Conservation (phyloP, 495 filamentous ascomycete genomes). For the Cercophora samala region DNA sequence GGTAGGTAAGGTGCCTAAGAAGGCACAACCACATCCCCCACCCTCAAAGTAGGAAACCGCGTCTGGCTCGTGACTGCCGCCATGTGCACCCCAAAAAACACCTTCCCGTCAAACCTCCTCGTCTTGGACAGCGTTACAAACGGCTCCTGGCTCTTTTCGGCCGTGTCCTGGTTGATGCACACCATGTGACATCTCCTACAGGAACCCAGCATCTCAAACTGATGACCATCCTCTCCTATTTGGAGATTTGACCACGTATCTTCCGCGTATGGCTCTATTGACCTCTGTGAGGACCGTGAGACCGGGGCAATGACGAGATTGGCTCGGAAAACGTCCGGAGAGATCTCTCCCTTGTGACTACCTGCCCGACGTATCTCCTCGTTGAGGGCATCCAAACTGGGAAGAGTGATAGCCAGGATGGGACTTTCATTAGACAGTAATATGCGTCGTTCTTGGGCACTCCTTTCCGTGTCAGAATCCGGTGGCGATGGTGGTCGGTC, state of each 20-base stretch:
- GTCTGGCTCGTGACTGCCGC: conserved; percentile 26
- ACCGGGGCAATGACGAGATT: conserved; percentile 66
- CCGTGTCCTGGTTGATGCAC: conserved; percentile 83
- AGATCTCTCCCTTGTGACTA: conserved; percentile 55
- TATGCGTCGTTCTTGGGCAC: conserved; percentile 51
- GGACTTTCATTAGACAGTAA: conserved; percentile 88
- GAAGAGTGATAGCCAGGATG: conserved; percentile 76
- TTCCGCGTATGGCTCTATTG: conserved; percentile 44
- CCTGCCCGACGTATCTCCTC: conserved; percentile 58
- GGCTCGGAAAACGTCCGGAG: conserved; percentile 69
- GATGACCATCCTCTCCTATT: conserved; percentile 46
- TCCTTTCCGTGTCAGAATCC: conserved; percentile 46
- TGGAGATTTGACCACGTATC: conserved; percentile 53
- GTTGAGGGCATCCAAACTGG: conserved; percentile 77
- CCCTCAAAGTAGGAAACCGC: conserved; percentile 52
- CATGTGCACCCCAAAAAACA: conserved; percentile 80
- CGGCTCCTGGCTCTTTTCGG: conserved; percentile 73
- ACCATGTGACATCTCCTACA: conserved; percentile 95
- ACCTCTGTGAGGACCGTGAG: neutral
- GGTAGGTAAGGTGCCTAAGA: neutral
- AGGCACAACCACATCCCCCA: conserved; percentile 45
- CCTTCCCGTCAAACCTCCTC: conserved; percentile 71
- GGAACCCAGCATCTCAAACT: conserved; percentile 69
- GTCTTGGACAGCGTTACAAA: conserved; percentile 87
- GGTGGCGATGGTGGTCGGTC: conserved; percentile 41